These are phyloP conservation scores for Penicillium sp. DNA, from an alignment of 2,329 filamentous ascomycete genomes.

Conservation along the genomic window DNA sequence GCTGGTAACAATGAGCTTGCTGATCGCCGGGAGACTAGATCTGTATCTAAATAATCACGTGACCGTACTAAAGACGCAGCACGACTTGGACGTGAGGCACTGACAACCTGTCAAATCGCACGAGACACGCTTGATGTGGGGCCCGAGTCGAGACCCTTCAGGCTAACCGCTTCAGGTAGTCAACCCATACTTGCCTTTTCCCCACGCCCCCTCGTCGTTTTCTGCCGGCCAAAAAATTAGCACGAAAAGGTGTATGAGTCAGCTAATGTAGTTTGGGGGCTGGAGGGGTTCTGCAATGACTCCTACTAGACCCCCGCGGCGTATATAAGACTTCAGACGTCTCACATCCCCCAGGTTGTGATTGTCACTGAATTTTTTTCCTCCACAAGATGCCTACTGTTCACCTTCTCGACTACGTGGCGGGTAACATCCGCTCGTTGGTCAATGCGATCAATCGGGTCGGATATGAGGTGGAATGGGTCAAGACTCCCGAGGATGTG, in stretches of 20 bases:
- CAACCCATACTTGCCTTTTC: not conserved
- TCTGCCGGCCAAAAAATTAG: slow-evolving; percentile 19
- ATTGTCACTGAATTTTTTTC: slow-evolving; percentile 2
- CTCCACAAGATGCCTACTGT: slow-evolving; percentile 41
- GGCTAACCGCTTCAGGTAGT: no score
- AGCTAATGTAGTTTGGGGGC: slow-evolving; percentile 11
- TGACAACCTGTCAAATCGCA: no score
- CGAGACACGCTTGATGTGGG: not conserved
- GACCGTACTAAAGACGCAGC: no score
- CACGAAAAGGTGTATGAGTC: slow-evolving; percentile 17
- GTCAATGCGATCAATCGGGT: slow-evolving; percentile 97
- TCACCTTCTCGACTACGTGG: slow-evolving; percentile 72
- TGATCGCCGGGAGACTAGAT: no score
- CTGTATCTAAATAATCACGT: no score
- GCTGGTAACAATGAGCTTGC: no score
- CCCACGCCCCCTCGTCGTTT: not conserved
- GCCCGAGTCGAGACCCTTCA: no score
- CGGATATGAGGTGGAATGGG: slow-evolving; percentile 89
- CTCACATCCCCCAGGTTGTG: not conserved
- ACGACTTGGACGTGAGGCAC: no score
- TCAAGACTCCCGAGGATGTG: slow-evolving; percentile 78
- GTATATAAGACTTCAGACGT: not conserved
- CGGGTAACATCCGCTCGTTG: slow-evolving; percentile 90
- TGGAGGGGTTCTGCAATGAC: slow-evolving; percentile 13
- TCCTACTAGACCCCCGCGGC: not conserved